Evolutionary conservation across 768 basidiomycete genomes (phyloP).

Genomic region (Cystofilobasidium capitatum): DNA sequence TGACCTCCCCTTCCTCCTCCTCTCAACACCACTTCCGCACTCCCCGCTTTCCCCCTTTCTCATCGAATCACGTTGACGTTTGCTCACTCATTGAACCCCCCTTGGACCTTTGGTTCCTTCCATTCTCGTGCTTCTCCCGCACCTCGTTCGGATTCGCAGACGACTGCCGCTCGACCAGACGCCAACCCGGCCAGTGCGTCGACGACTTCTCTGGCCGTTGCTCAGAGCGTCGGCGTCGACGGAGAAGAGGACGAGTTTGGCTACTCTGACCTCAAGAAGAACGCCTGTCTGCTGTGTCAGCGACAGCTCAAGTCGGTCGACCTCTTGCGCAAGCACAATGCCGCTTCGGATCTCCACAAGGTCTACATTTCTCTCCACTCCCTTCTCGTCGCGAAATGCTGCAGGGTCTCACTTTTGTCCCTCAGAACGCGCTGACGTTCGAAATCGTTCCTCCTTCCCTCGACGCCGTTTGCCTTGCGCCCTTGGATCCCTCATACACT

Average conservation of each 20-base stretch:
- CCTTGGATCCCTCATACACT: background rate
- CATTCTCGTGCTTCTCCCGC: conserved; percentile 7
- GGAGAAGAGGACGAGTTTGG: conserved; percentile 63
- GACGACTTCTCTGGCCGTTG: background rate
- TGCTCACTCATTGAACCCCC: too few species aligned
- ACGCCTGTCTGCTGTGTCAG: conserved; percentile 82
- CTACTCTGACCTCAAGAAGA: conserved; percentile 62
- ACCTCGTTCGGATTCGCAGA: background rate
- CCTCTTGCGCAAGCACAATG: conserved; percentile 77
- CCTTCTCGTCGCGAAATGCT: conserved; percentile 30
- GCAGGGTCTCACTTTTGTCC: conserved; percentile 9
- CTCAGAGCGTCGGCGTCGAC: background rate
- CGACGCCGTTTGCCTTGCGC: background rate
- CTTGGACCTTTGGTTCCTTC: too few species aligned
- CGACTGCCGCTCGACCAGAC: too few species aligned
- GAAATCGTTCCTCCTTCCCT: conserved; percentile 4
- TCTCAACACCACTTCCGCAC: too few species aligned
- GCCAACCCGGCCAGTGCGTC: background rate
- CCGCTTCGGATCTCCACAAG: conserved; percentile 93
- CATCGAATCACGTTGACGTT: too few species aligned
- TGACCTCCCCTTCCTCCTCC: background rate
- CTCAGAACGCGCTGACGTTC: background rate
- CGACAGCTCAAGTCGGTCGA: conserved; percentile 84
- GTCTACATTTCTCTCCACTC: conserved; percentile 40
- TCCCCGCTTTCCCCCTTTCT: too few species aligned